Evolutionary conservation across 768 basidiomycete species (phyloP), one percentile per base, ranked within the genome.

Genomic region (Xerocomus potaroensis): DNA sequence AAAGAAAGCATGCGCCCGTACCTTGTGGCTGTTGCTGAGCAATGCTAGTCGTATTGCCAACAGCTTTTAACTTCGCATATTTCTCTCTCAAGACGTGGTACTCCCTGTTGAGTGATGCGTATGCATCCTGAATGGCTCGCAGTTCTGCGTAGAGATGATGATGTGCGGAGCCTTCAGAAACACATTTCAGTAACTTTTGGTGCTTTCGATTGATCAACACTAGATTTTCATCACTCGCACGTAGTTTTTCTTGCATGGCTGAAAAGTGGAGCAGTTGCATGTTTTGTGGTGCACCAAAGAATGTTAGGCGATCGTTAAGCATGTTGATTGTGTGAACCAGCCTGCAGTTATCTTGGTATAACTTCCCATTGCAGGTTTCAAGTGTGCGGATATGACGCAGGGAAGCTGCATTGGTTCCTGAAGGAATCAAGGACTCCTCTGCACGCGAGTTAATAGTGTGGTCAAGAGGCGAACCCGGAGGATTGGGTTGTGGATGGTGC

Each of bases 311-410:
- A 18, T 66, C 61, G 29, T 68, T 62, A 43, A 71, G 66, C 29
- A 41, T 43, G 30, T 59, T 58, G 24, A 70, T 55, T 1, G 56
- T 48, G 33, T 54, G 51, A 1, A 67, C 60, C 8, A 64, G 62
- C n/a, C 47, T 58, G 33, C 49, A 54, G 47, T 75, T 75, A 50
- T 75, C 73, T 26, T 66, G 52, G 43, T 63, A 73, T 31, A 75
- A 48, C 45, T 60, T 68, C 43, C 55, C 32, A 33, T 69, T 69
- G 8, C 67, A 58, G 8, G 18, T 3, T 47, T 68, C 49, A 15
- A 69, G 49, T 1, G 53, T 40, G n/a, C n/a, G n/a, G n/a, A n/a
- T n/a, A n/a, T n/a, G n/a, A n/a, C n/a, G n/a, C n/a, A n/a, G n/a
- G n/a, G n/a, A n/a, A n/a, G n/a, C n/a, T n/a, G n/a, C n/a, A n/a